A percentile compares a stretch with the other conserved stretches of the same genome.
Conservation (phyloP, 768 basidiomycete species). For the Phanerochaete sordida region DNA sequence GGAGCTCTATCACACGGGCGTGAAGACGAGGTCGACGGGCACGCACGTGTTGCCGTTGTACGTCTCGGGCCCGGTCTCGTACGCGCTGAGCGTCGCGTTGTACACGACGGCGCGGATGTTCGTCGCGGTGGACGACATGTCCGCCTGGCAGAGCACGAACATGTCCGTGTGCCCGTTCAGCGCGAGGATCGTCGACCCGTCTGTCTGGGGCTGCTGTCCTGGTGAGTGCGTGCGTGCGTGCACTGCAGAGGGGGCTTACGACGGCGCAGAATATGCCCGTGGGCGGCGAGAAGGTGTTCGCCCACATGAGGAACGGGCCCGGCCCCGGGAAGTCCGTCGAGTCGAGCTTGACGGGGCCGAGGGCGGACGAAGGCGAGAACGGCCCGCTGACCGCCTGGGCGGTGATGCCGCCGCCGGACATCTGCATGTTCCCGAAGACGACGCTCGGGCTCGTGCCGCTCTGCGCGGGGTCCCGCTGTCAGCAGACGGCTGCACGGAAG, state of each 20-base stretch:
- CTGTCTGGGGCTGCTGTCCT: background rate
- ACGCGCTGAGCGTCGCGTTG: conserved; percentile 4
- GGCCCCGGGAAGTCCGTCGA: background rate
- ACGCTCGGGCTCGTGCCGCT: background rate
- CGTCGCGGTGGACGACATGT: background rate
- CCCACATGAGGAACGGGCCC: background rate
- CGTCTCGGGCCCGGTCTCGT: background rate
- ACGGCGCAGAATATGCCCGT: conserved; percentile 3
- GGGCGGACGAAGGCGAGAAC: background rate
- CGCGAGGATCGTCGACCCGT: background rate
- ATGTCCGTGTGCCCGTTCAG: conserved; percentile 8
- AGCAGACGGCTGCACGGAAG: background rate
- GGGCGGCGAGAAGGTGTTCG: background rate
- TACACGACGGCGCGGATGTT: conserved; percentile 2
- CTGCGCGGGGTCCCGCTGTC: background rate
- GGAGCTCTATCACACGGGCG: background rate
- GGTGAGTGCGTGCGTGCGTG: background rate
- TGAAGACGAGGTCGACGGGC: background rate
- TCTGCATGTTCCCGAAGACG: background rate
- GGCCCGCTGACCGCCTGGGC: background rate
- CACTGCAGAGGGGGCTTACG: background rate
- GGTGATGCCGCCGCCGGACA: conserved; percentile 4
- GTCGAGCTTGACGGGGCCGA: background rate
- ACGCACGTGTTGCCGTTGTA: conserved; percentile 8
- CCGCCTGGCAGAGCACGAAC: conserved; percentile 8